Base-by-base conservation (phyloP, 2,329 filamentous ascomycete genomes). In the Cladosporium halotolerans region DNA sequence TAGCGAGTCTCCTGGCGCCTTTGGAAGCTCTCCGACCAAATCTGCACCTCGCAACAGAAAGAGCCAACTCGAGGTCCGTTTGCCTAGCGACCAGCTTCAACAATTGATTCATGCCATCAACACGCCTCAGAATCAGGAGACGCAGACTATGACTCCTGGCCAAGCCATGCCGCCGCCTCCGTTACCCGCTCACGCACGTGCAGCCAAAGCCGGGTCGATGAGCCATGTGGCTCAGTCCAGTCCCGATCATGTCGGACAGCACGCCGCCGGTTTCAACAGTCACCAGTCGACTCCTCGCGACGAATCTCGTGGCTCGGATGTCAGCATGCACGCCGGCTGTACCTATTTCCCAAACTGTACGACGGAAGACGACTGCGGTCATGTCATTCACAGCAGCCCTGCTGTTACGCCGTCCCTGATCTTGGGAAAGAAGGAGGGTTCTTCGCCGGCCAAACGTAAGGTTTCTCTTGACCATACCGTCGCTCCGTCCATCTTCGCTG, bases 251-350 rank as follows among this genome's bases (percentile, higher is more conserved):
- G 23, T 28, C 5, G 36, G 7, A 13, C 13, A 39, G n/a, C 36
- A 39, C 13, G 13, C 36, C 16, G n/a, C 36, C 3, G n/a, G 36
- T 2, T 3, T 14, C 11, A 39, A 13, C 8, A 39, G 18, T 14
- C 36, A 14, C 36, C n/a, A 39, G 8, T 14, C 36, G n/a, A 36
- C 47, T 13, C 48, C 58, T 40, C 60, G 60, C 36, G 55, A 34
- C 16, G 54, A 54, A 13, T 60, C 62, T 31, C 58, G 57, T 31
- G 60, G 58, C 48, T 68, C 66, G 3, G 66, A 69, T 46, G 57
- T 68, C 54, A 68, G 65, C 55, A 69, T 69, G 67, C 67, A 69
- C 51, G 54, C 58, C 16, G 53, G 57, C 38, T 69, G 64, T 55
- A 57, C 56, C 7, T 52, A 59, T 36, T 69, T 60, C 39, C 66